Evolutionary conservation across 768 basidiomycete genomes (phyloP).

Genomic region (Asterophora parasitica): DNA sequence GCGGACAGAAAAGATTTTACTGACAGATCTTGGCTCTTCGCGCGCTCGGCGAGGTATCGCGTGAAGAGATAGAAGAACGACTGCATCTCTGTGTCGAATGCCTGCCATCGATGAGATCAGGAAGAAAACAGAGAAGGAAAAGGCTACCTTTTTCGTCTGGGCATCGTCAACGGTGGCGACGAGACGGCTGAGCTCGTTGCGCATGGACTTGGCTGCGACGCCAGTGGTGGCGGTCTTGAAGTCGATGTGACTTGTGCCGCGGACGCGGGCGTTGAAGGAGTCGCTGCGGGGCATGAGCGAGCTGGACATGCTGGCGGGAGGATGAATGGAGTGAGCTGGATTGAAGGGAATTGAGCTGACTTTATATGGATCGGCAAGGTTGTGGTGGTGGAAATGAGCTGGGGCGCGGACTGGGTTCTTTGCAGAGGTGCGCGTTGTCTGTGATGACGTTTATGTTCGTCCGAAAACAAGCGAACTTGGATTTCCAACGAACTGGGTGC

Average conservation of each 20-base stretch:
- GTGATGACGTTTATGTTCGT: slow-evolving; percentile 55
- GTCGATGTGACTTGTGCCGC: slow-evolving; percentile 81
- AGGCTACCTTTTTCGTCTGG: slow-evolving; percentile 70
- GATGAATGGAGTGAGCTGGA: slow-evolving; percentile 14
- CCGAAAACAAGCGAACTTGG: slow-evolving; percentile 20
- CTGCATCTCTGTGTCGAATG: slow-evolving; percentile 94
- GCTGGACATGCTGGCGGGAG: slow-evolving; percentile 48
- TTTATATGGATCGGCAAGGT: slow-evolving; percentile 25
- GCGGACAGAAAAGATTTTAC: slow-evolving; percentile 22
- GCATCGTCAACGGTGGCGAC: slow-evolving; percentile 81
- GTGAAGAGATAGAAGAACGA: slow-evolving; percentile 95
- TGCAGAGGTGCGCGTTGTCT: slow-evolving; percentile 40
- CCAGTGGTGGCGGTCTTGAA: slow-evolving; percentile 98
- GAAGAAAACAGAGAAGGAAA: slow-evolving; percentile 2
- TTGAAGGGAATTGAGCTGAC: slow-evolving; percentile 24
- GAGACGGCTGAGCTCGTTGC: slow-evolving; percentile 95
- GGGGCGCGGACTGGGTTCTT: slow-evolving; percentile 50
- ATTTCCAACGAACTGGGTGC: slow-evolving; percentile 30
- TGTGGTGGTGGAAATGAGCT: slow-evolving; percentile 61
- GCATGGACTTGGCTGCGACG: slow-evolving; percentile 93
- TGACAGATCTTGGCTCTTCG: slow-evolving; percentile 83
- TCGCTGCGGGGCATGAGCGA: slow-evolving; percentile 59
- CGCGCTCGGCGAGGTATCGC: slow-evolving; percentile 86
- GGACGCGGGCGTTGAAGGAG: slow-evolving; percentile 65
- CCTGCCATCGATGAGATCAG: slow-evolving; percentile 37